phyloP scores from a whole-genome alignment of 495 filamentous ascomycete species.

The Physcia stellaris region DNA sequence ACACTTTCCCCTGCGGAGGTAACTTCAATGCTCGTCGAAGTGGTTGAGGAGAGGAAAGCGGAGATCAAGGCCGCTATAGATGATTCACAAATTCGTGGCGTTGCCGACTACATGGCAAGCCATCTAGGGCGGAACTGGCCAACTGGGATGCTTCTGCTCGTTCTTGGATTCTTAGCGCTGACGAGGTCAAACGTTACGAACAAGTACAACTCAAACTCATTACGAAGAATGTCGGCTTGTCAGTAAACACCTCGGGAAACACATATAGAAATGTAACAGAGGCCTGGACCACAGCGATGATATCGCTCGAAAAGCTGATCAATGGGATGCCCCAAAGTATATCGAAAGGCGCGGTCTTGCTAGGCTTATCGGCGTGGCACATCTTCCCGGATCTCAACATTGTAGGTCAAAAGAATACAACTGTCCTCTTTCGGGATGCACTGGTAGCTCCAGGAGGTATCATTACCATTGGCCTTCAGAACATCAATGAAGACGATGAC shows the following conservation, averaged over 20 bases:
- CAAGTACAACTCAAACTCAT: slow-evolving; percentile 14
- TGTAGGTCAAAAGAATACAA: not conserved
- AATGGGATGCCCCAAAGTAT: slow-evolving; percentile 14
- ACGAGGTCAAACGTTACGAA: slow-evolving; percentile 13
- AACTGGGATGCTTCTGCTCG: slow-evolving; percentile 24
- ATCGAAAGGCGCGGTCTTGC: slow-evolving; percentile 15
- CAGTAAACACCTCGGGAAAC: slow-evolving; percentile 1
- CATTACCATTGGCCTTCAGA: slow-evolving; percentile 13
- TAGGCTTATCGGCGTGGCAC: slow-evolving; percentile 26
- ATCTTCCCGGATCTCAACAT: slow-evolving; percentile 23
- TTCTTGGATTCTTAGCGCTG: slow-evolving; percentile 22
- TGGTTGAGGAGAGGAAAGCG: slow-evolving; percentile 2
- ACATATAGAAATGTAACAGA: slow-evolving; percentile 6
- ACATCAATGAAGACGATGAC: too few relatives aligned
- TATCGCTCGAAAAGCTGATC: slow-evolving; percentile 15
- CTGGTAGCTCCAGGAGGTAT: slow-evolving; percentile 10
- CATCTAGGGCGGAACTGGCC: slow-evolving; percentile 15
- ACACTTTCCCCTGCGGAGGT: slow-evolving; percentile 17
- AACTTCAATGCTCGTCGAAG: slow-evolving; percentile 16
- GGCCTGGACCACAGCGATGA: slow-evolving; percentile 13
- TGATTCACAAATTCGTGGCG: not conserved
- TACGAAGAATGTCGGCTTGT: slow-evolving; percentile 4
- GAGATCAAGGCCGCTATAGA: not conserved
- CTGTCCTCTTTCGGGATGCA: slow-evolving; percentile 11
- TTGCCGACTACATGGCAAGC: slow-evolving; percentile 10